Evolutionary conservation across 371 early-diverging fungal genomes (phyloP).

Genomic region (Mortierella sp.): DNA sequence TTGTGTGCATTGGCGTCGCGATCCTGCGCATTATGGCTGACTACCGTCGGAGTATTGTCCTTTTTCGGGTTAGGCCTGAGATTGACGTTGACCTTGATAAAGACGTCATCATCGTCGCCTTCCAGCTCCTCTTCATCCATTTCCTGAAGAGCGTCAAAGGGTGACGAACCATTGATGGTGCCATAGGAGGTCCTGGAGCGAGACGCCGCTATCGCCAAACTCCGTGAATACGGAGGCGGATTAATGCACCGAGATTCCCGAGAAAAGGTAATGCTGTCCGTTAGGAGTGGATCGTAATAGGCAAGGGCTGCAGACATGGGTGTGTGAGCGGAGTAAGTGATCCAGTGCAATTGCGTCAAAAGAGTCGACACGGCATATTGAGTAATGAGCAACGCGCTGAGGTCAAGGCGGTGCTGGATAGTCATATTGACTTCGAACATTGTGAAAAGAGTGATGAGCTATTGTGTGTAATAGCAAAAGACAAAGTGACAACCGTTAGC

Average conservation of each 20-base stretch:
- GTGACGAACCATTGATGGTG: slow-evolving; percentile 24
- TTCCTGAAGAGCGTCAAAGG: slow-evolving; percentile 38
- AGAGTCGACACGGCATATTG: slow-evolving; percentile 34
- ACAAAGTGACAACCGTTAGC: not conserved
- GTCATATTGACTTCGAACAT: slow-evolving; percentile 42
- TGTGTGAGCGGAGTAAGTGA: slow-evolving; percentile 47
- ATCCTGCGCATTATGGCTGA: not conserved
- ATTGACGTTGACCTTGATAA: slow-evolving; percentile 47
- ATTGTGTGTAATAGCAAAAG: not conserved
- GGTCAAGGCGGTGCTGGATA: slow-evolving; percentile 39
- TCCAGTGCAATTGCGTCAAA: slow-evolving; percentile 48
- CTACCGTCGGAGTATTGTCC: not conserved
- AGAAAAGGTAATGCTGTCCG: slow-evolving; percentile 48
- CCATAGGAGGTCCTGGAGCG: slow-evolving; percentile 40
- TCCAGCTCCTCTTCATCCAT: slow-evolving; percentile 34
- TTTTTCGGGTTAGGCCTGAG: too few relatives aligned
- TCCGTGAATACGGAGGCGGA: not conserved
- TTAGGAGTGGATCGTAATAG: slow-evolving; percentile 44
- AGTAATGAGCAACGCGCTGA: slow-evolving; percentile 13
- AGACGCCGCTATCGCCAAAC: not conserved
- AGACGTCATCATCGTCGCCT: slow-evolving; percentile 33
- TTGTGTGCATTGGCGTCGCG: not conserved
- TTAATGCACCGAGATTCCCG: slow-evolving; percentile 46
- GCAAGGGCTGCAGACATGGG: slow-evolving; percentile 47
- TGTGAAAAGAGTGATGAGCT: slow-evolving; percentile 34